Base-by-base conservation (phyloP, 495 filamentous ascomycete genomes). In the Aspergillus sparsus region DNA sequence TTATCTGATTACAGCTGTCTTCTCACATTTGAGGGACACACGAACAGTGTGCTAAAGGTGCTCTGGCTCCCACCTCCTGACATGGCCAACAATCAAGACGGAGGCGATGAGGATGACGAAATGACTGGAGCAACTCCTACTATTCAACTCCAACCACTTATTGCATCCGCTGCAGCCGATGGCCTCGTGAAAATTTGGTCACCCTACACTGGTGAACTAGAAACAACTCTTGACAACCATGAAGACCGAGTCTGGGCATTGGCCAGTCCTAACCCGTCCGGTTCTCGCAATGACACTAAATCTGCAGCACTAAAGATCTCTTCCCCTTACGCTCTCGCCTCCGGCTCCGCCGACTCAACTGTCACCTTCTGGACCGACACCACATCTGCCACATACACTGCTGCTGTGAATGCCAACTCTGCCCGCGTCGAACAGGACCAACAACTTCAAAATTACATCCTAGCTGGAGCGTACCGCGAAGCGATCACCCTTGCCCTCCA, bases 101-200 rank as follows among this genome's bases (percentile, higher is more conserved):
- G 63, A 3, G 73, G 76, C 5, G 69, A 74, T 5, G 71, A 77
- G 9, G 75, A 74, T 15, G 74, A 77, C 8, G 73, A 74, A 27
- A 62, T 66, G 41, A 42, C 63, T n/a, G 59, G 62, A 34, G 57
- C 55, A 18, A 72, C 72, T 13, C 60, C 59, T 16, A 58, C 71
- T 21, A 56, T 62, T n/a, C 74, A 74, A 66, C 62, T 72, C 63
- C 56, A 80, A 63, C 64, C 80, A 80, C 58, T 92, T 32, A 81
- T 97, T 35, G 95, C 90, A 9, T 91, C 87, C 58, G 92, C 95
- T 7, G 95, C 90, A 35, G 93, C 92, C 46, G 94, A 99, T 74
- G 92, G 92, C n/a, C 79, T 99, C 6, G 91, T 99, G 49, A 99
- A 98, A 73, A 80, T 98, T 52, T 99, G 94, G 94, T 89, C 94